Evolutionary conservation across 805 yeast genomes (phyloP).

Genomic region (Lachancea mirantina): DNA sequence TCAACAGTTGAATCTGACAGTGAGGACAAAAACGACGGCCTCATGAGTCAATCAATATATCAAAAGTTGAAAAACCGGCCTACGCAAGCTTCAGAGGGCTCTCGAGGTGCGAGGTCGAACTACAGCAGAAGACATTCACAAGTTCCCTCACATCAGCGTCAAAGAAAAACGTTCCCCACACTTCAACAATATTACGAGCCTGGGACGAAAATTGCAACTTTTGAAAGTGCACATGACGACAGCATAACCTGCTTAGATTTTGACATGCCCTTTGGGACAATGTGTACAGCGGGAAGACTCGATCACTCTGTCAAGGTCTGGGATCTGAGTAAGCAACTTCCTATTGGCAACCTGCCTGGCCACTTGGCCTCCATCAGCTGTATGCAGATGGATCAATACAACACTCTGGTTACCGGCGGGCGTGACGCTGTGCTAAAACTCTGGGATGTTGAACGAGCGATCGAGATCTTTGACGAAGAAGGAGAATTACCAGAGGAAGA

Average conservation of each 20-base stretch:
- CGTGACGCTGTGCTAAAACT: slow-evolving; percentile 54
- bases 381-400: slow-evolving; percentile 50
- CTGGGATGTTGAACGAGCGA: slow-evolving; percentile 44
- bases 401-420: slow-evolving; percentile 45
- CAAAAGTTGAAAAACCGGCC: slow-evolving; percentile 35
- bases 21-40: slow-evolving; percentile 20
- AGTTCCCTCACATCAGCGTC: too few relatives aligned
- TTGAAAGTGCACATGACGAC: slow-evolving; percentile 45
- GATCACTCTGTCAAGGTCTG: slow-evolving; percentile 78
- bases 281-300: slow-evolving; percentile 64
- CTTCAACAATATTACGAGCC: slow-evolving; percentile 57
- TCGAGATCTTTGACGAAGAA: slow-evolving; percentile 19
- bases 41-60: slow-evolving; percentile 39
- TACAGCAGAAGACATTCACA: slow-evolving; percentile 23
- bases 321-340: slow-evolving; percentile 59
- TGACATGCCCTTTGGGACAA: slow-evolving; percentile 65
- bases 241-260: slow-evolving; percentile 54
- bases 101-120: slow-evolving; percentile 14
- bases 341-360: slow-evolving; percentile 48
- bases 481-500: slow-evolving; percentile 10
- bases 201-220: slow-evolving; percentile 45
- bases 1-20: slow-evolving; percentile 7
- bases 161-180: slow-evolving; percentile 51
- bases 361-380: slow-evolving; percentile 54
- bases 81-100: slow-evolving; percentile 15